Percentiles rank a stretch among this genome's conserved stretches.
phyloP scores from a whole-genome alignment of 768 basidiomycete genomes.

The Leccinum subtestaceum region DNA sequence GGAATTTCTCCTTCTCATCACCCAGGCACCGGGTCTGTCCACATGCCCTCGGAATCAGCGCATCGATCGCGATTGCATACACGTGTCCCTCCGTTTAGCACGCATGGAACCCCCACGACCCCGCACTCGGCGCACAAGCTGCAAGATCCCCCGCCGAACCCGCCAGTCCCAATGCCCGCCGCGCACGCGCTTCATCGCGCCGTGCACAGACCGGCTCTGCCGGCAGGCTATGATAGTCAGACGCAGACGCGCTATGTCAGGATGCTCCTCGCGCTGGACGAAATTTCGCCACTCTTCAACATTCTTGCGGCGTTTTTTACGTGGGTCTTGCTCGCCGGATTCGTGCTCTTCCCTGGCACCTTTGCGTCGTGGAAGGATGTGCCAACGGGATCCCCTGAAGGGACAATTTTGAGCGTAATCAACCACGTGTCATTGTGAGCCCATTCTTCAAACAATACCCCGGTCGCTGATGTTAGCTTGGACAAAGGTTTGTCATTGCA shows the following conservation, averaged over 20 bases:
- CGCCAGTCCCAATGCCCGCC: not conserved
- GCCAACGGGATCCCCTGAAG: slow-evolving; percentile 30
- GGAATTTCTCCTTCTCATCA: slow-evolving; percentile 7
- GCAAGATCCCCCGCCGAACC: not conserved
- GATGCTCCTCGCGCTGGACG: slow-evolving; percentile 61
- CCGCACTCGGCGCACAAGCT: not conserved
- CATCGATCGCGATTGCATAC: slow-evolving; percentile 20
- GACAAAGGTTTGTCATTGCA: slow-evolving; percentile 49
- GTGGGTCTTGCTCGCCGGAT: slow-evolving; percentile 62
- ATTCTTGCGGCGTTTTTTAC: slow-evolving; percentile 56
- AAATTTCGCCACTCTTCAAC: slow-evolving; percentile 49
- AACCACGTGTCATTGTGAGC: slow-evolving; percentile 47
- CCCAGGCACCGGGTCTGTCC: not conserved
- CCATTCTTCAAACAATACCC: not conserved
- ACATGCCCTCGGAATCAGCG: slow-evolving; percentile 9
- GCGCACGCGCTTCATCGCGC: slow-evolving; percentile 20
- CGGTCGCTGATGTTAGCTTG: slow-evolving; percentile 2
- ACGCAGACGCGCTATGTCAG: slow-evolving; percentile 51
- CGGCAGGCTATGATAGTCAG: slow-evolving; percentile 21
- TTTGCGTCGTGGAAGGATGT: slow-evolving; percentile 43
- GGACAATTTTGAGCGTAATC: slow-evolving; percentile 36
- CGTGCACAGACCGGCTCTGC: slow-evolving; percentile 23
- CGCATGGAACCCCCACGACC: not conserved
- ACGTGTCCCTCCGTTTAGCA: slow-evolving; percentile 8
- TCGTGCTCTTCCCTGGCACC: slow-evolving; percentile 61